Base-by-base conservation (phyloP, 1,139 yeast species). In the Pichia sp. region DNA sequence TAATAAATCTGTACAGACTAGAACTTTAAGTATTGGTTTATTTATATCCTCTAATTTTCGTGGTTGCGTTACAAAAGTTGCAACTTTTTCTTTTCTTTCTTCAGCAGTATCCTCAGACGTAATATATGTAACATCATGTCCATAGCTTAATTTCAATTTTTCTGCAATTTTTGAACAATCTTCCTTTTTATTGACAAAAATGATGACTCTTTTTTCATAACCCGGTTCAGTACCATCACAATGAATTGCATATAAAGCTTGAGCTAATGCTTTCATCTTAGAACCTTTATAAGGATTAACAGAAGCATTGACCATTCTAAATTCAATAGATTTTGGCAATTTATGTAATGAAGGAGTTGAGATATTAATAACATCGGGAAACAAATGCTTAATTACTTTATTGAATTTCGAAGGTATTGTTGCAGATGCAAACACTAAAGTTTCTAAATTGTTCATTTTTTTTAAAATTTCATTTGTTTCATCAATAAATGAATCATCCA, bases 1-100 rank as follows among this genome's bases (percentile, higher is more conserved):
- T 55, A 87, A 71, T 42, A 92, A 72, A 66, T 92, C 98, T 0
- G 97, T 89, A n/a, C 96, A 85, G 1, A 92, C 80, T 41, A 92
- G 71, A 0, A 92, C 84, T 58, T 83, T 83, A 53, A 71, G 51
- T 7, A 52, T 44, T 30, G 60, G 58, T 48, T 46, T 53, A 26
- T 68, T 60, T 48, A 66, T 66, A 45, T 69, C 62, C 39, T 65
- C 66, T 2, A 77, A 49, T 43, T 65, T 65, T 47, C 70, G 71
- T 2, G 83, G 83, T 1, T 88, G 83, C 18, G 70, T 66, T 27
- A 86, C 67, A 59, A 90, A 90, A 11, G 81, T 80, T 38, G 72
- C 67, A 33, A 90, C 73, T 47, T 78, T 73, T 5, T 64, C 67
- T 25, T 72, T 61, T 49, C 97, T 72, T 36, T 80, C 86, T 9